Base-by-base conservation (phyloP, 345 rosid species). In the Acer negundo region DNA sequence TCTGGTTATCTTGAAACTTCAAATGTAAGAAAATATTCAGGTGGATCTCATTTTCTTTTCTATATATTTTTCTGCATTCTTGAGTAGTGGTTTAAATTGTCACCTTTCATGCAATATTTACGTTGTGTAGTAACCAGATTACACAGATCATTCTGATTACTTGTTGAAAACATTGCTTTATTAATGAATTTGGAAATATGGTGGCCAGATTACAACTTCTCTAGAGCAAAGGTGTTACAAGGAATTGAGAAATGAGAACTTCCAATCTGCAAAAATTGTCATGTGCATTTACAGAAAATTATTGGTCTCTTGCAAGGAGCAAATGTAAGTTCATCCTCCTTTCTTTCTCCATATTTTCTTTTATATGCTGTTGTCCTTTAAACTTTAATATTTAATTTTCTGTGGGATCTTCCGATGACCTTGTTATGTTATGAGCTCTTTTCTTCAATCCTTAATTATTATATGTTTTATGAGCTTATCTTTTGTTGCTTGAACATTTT, bases 201-300 rank as follows among this genome's bases (percentile, higher is more conserved):
- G 62, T 80, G 78, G 67, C 38, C 96, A 97, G 99, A 97, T 97
- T 80, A 86, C 93, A 66, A 80, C 72, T 76, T 80, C 93, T 73
- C 93, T 97, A 23, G 99, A 97, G 85, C 97, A 97, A 85, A 93
- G 94, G 86, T 97, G 97, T 83, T 97, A 94, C 96, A 97, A 93
- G 89, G 99, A 97, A 83, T 72, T 97, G 84, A 89, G 98, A 83
- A 89, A 85, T 80, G 96, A 93, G 89, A 94, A 94, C 82, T 89
- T 94, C 70, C 88, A 83, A 47, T 86, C 89, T 58, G 93, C 93
- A 56, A 91, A 91, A 85, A 93, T 90, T 65, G 97, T 88, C 80
- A 88, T 93, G 90, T 84, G 94, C 82, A 94, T 97, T 67, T 97
- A 97, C 85, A 87, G 88, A 89, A 93, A 86, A 88, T 83, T 94